Base-by-base conservation (phyloP, 345 rosid species). In the Mangifera indica region DNA sequence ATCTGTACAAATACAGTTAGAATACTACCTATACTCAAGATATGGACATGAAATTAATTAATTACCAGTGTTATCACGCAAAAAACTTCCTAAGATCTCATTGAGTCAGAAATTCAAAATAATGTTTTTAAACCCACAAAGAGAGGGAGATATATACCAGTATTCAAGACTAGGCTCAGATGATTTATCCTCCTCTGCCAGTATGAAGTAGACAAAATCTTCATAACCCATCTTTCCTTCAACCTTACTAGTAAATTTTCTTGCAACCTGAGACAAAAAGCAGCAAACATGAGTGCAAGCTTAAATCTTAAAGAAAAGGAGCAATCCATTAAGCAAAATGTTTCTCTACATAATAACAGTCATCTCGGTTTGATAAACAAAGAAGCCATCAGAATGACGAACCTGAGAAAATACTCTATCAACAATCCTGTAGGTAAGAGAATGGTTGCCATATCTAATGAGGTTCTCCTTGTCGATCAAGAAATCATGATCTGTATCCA, bases 381-480 rank as follows among this genome's bases (percentile, higher is more conserved):
- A 63, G 67, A 58, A 12, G 14, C 64, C 66, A 59, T 63, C 70
- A 54, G 73, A 74, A 49, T 20, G 66, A 80, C 85, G 53, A 72
- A 93, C 98, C 97, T 93, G 98, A 77, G 97, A 91, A 83, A 91
- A 93, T 74, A 93, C 84, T 77, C 93, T 79, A 73, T 93, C 96
- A 18, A 93, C 97, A 84, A 93, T 91, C 78, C 97, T 86, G 77
- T 91, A 93, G 69, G 98, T 93, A 76, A 93, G 97, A 17, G 97
- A 97, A 83, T 93, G 97, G 80, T 91, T 93, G 70, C 98, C 94
- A 81, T 93, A 93, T 87, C 93, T 85, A 77, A 93, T 87, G 52
- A 93, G 97, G 86, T 93, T 93, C 84, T 93, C 98, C 83, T 91
- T 90, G 86, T 93, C 96, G n/a, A 91, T 93, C 80, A 90, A 84